Evolutionary conservation across 2,329 filamentous ascomycete genomes (phyloP), one percentile per base, ranked within the genome.

Genomic region (Leptodontidium sp.): DNA sequence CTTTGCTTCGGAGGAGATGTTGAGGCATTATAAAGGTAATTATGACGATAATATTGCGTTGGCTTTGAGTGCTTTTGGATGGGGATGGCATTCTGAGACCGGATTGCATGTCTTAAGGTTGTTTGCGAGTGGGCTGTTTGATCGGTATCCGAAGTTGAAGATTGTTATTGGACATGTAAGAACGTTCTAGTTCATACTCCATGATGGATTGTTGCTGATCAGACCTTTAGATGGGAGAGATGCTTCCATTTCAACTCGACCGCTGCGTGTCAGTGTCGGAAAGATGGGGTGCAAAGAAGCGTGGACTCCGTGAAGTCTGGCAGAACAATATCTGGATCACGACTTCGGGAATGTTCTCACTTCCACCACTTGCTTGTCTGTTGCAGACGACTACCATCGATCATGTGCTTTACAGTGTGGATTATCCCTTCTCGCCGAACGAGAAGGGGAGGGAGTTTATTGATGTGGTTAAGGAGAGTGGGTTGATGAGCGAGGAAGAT

Each of bases 251-350:
- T 64, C 83, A 85, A 77, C 77, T 89, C 15, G 83, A 86, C 52
- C 81, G 86, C 2, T 81, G 84, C 61, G 66, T 76, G 66, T 73
- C 61, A 69, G 62, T 79, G 40, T 74, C 75, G 26, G 66, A 62
- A 12, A 70, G 76, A 38, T 79, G 76, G 75, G 78, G 79, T n/a
- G 43, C 43, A 8, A 24, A 40, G 72, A 77, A 67, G 67, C 77
- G 67, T 71, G 74, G 77, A 0, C 83, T 88, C 58, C 73, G 77
- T 15, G 79, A 85, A 14, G 84, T 88, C 1, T 90, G 84, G 81
- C 81, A 84, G 58, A 78, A 82, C 68, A 89, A 89, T 67, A 77
- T 89, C 12, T 88, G 85, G 83, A 75, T 90, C 32, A 88, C 86
- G 1, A 88, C 86, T 1, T 84, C 82, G 64, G 87, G 87, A 2